A percentile compares a stretch with the other conserved stretches of the same genome.
phyloP scores from a whole-genome alignment of 2,329 filamentous ascomycete species.

The Magnaporthiopsis rhizophila region DNA sequence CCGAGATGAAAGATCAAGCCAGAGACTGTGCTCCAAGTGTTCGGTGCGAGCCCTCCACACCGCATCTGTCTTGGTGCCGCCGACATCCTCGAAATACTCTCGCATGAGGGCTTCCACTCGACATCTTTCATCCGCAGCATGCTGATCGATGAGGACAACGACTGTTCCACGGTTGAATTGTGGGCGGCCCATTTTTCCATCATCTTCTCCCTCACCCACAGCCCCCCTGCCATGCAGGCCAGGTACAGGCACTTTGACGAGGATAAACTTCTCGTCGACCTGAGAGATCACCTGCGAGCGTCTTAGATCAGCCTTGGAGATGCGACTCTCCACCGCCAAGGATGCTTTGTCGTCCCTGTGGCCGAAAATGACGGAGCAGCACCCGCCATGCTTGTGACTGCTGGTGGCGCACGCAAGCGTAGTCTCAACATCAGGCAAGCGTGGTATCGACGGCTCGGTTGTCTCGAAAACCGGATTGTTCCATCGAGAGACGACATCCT shows the following conservation, averaged over 20 bases:
- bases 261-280: slow-evolving; percentile 83
- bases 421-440: slow-evolving; percentile 6
- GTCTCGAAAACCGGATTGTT: slow-evolving; percentile 66
- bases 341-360: slow-evolving; percentile 10
- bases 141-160: slow-evolving; percentile 80
- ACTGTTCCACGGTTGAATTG: background rate
- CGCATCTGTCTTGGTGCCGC: background rate
- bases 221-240: background rate
- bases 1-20: slow-evolving; percentile 53
- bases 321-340: slow-evolving; percentile 26
- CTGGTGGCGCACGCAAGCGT: background rate
- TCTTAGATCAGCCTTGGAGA: slow-evolving; percentile 56
- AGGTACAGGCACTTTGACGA: slow-evolving; percentile 47
- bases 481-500: slow-evolving; percentile 56
- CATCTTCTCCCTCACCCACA: background rate
- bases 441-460: slow-evolving; percentile 37
- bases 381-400: background rate
- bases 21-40: slow-evolving; percentile 42
- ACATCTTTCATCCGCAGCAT: slow-evolving; percentile 86
- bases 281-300: slow-evolving; percentile 65
- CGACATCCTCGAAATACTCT: slow-evolving; percentile 33
- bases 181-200: slow-evolving; percentile 19
- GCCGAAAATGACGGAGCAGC: background rate
- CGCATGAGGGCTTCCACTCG: slow-evolving; percentile 66
- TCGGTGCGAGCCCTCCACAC: slow-evolving; percentile 23